Evolutionary conservation across 2,329 filamentous ascomycete genomes (phyloP), one percentile per base, ranked within the genome.

Genomic region (Trichophyton verrucosum): DNA sequence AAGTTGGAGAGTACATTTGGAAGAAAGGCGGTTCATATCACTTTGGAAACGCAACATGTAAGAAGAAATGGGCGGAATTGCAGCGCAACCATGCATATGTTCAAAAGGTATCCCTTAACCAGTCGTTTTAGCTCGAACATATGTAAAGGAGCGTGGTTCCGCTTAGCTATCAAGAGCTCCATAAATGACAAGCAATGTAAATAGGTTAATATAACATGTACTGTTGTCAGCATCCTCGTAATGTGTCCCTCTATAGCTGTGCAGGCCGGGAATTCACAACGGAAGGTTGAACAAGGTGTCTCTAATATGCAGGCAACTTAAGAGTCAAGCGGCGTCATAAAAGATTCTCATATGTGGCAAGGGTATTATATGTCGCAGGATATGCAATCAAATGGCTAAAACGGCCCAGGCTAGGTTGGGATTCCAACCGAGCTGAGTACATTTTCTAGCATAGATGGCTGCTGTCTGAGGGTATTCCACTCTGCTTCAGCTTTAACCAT

Each of bases 1-100:
- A 77, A 60, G 77, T 85, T 22, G 76, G 78, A 1, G 77, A 81
- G 36, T 80, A 78, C 63, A 83, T 86, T 60, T 70, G 68, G 64
- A 66, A 71, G 2, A 68, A 79, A 51, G 81, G 81, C 1, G 82
- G 81, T 6, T 79, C 78, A 2, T 86, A 86, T 67, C 75, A 76
- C 38, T 86, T 85, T 66, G 82, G 82, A 2, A 80, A 82, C 65
- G 78, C 81, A 1, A 85, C 83, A 0, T 84, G 81, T 66, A 83
- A 84, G 70, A 83, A 81, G 72, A 84, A 83, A 72, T 86, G 81
- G 79, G 70, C 75, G 15, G 78, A 83, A 68, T 66, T 80, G 17
- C 66, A 74, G 57, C 63, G 64, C 15, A 62, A 69, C 17, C 40
- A 44, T 7, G 20, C 57, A 17, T 66, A 61, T 3, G 40, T 63